Percentiles rank a stretch among this genome's conserved stretches.
phyloP scores from a whole-genome alignment of 352 stramenopile species.

The Phytophthora uliginosa region DNA sequence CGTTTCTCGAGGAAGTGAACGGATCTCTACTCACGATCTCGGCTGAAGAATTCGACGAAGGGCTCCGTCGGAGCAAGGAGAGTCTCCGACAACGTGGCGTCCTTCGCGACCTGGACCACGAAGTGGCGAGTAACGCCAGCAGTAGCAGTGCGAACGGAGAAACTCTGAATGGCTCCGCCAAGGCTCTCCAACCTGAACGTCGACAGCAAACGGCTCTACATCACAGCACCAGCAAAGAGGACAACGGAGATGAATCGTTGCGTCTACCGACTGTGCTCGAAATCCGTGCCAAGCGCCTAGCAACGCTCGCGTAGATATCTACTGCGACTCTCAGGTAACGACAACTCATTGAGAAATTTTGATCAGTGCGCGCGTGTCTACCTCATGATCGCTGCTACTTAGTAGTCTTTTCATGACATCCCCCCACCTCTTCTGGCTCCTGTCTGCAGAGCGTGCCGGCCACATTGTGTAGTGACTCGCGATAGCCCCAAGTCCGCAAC shows the following conservation, averaged over 20 bases:
- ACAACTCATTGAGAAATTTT: conserved; percentile 2
- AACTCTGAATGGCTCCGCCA: conserved; percentile 2
- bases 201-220: conserved; percentile 7
- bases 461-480: conserved; percentile 2
- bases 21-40: conserved; percentile 79
- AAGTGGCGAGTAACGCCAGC: conserved; percentile 26
- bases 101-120: conserved; percentile 32
- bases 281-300: conserved; percentile 49
- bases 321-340: background rate
- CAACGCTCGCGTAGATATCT: background rate
- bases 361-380: conserved; percentile 19
- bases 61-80: conserved; percentile 52
- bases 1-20: conserved; percentile 85
- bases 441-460: conserved; percentile 14
- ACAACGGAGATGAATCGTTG: conserved; percentile 18
- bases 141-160: conserved; percentile 12
- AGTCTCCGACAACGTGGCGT: conserved; percentile 10
- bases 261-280: conserved; percentile 49
- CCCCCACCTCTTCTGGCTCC: background rate
- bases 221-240: background rate
- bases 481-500: background rate
- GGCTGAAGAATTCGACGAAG: conserved; percentile 77
- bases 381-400: background rate
- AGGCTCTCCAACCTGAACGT: conserved; percentile 16
- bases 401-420: conserved; percentile 6